Base-by-base conservation (phyloP, 1,284 basidiomycete genomes). In the Cryptococcus depauperatus region DNA sequence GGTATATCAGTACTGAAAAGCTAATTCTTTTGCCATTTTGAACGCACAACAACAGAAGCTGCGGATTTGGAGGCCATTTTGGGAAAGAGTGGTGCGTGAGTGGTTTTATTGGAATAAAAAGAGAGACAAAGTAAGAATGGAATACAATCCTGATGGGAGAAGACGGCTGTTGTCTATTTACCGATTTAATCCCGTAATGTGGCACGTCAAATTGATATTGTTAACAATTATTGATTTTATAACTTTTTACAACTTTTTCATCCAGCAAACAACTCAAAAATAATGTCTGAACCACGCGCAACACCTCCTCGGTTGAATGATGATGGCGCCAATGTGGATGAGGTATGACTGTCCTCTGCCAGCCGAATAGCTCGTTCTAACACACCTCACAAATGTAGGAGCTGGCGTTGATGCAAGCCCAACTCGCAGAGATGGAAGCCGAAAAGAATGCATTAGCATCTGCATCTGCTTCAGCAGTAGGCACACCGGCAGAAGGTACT, bases 371-470 rank as follows among this genome's bases (percentile, higher is more conserved):
- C 14, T n/a, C 8, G 11, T 16, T 18, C 29, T 45, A 5, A 9
- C 14, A 8, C 19, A 23, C 37, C 37, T 33, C 29, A 37, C n/a
- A n/a, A n/a, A n/a, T 30, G 10, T 35, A 75, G 69, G 76, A 77
- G 50, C 66, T 78, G 35, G 69, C 71, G 50, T 69, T 71, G 57
- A 95, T 95, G 91, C 93, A 92, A 73, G 85, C 88, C 67, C 78
- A 86, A 44, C 83, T 91, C 21, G 85, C 84, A 35, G 64, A 95
- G 69, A 79, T 97, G 58, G 91, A 95, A 63, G 86, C 85, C 39
- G 85, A 85, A 46, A 85, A 86, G 50, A 84, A 86, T 58, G 77
- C 81, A 42, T 43, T 52, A 9, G 45, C 44, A 33, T 50, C 47
- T 11, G 47, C 51, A 46, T 30, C 42, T 32, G 43, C 41, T 23